Evolutionary conservation across 108 stramenopile genomes (phyloP).

Genomic region (Aurantiochytrium sp.): DNA sequence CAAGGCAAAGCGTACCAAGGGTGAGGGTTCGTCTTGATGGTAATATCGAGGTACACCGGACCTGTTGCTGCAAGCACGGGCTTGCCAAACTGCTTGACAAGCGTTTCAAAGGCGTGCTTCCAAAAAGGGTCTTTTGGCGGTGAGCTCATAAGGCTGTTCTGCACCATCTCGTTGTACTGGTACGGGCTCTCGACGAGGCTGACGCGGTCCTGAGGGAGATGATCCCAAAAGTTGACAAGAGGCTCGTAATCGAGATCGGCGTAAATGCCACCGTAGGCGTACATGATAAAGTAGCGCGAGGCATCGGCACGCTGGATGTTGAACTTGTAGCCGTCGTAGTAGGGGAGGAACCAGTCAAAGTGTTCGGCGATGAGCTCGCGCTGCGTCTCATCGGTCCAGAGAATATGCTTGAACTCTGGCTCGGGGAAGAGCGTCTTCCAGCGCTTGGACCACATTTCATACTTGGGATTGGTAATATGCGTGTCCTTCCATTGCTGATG

Average conservation of each 20-base stretch:
- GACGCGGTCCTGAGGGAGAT: neutral
- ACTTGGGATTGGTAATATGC: neutral
- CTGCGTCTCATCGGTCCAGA: slow-evolving; percentile 46
- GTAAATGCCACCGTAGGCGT: slow-evolving; percentile 34
- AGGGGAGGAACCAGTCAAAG: slow-evolving; percentile 28
- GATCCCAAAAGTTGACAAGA: neutral
- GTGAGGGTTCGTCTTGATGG: neutral
- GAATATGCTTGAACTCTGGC: slow-evolving; percentile 20
- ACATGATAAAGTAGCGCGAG: slow-evolving; percentile 42
- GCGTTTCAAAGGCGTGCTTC: neutral
- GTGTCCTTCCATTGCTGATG: slow-evolving; percentile 15
- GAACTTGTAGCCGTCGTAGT: slow-evolving; percentile 26
- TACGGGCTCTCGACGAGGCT: slow-evolving; percentile 1
- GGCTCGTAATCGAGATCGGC: slow-evolving; percentile 29
- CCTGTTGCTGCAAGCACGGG: neutral
- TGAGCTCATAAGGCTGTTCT: neutral
- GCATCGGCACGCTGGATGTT: slow-evolving; percentile 48
- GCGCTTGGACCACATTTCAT: neutral
- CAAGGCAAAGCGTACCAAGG: neutral
- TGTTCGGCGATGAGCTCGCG: slow-evolving; percentile 25
- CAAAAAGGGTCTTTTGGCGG: neutral
- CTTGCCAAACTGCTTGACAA: neutral
- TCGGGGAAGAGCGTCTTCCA: slow-evolving; percentile 16
- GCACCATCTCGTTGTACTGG: slow-evolving; percentile 14
- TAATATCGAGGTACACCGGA: neutral